Conservation (phyloP, 1,139 yeast species). For the Arxiozyma slooffiae region DNA sequence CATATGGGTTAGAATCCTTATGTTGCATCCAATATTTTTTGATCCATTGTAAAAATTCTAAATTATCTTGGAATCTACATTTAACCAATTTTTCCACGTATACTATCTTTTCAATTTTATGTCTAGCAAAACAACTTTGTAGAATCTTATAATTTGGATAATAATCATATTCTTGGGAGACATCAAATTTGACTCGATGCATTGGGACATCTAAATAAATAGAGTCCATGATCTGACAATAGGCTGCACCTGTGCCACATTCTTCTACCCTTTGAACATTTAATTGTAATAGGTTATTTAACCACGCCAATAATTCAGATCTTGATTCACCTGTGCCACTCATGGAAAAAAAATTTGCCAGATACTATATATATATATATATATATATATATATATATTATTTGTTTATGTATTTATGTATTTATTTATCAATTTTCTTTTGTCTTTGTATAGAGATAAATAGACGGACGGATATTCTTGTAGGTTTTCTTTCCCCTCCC, state of each 20-base stretch:
- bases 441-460: background rate
- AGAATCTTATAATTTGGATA: slow-evolving; percentile 74
- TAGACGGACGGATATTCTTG: too few relatives aligned
- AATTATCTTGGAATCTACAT: slow-evolving; percentile 86
- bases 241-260: slow-evolving; percentile 92
- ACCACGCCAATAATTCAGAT: slow-evolving; percentile 76
- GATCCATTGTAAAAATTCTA: slow-evolving; percentile 90
- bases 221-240: slow-evolving; percentile 84
- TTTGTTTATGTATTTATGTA: too few relatives aligned
- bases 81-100: slow-evolving; percentile 76
- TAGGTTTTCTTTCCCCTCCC: background rate
- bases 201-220: slow-evolving; percentile 75
- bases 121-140: slow-evolving; percentile 66
- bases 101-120: slow-evolving; percentile 61
- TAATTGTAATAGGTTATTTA: slow-evolving; percentile 58
- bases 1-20: slow-evolving; percentile 60
- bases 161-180: slow-evolving; percentile 65
- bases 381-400: too few relatives aligned
- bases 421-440: too few relatives aligned
- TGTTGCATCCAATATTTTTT: slow-evolving; percentile 72
- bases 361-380: too few relatives aligned
- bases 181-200: slow-evolving; percentile 61
- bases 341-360: too few relatives aligned
- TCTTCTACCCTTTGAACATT: slow-evolving; percentile 75
- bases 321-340: slow-evolving; percentile 60